A percentile compares a stretch with the other conserved stretches of the same genome.
These are phyloP conservation scores for Neurospora tetrasperma DNA, from an alignment of 495 filamentous ascomycete genomes.

Conservation along the genomic window DNA sequence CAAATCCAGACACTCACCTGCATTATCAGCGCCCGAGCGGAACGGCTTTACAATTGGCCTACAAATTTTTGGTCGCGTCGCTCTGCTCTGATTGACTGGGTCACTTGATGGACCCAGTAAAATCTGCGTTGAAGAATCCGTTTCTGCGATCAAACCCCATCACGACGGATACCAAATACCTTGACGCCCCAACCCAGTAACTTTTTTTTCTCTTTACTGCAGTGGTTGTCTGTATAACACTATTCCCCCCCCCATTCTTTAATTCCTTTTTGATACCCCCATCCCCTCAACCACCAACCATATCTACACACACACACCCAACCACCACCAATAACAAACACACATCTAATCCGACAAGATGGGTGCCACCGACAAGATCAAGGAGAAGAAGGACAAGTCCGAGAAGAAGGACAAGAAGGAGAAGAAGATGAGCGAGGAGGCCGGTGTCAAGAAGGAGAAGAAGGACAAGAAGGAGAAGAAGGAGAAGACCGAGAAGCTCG, in stretches of 20 bases:
- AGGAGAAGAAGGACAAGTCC: conserved; percentile 7
- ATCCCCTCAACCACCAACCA: neutral
- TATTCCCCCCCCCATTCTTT: neutral
- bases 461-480: conserved; percentile 76
- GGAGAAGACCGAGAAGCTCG: conserved; percentile 46
- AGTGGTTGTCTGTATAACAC: neutral
- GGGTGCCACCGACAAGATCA: conserved; percentile 16
- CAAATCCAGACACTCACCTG: neutral
- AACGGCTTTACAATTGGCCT: conserved; percentile 23
- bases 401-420: conserved; percentile 13
- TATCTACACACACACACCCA: neutral
- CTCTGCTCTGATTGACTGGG: conserved; percentile 3
- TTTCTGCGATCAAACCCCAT: neutral
- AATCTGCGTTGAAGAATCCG: conserved; percentile 11
- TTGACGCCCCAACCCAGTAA: neutral
- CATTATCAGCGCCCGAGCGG: conserved; percentile 4
- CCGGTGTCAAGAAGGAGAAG: conserved; percentile 56
- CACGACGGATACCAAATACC: neutral
- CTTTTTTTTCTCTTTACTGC: neutral
- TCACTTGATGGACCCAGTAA: conserved; percentile 5
- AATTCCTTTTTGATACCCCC: neutral
- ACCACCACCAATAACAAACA: neutral
- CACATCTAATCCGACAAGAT: conserved; percentile 9
- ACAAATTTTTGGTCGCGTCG: conserved; percentile 16
- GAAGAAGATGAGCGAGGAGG: conserved; percentile 14